Conservation (phyloP, 2,329 filamentous ascomycete genomes). For the Fusarium humuli region DNA sequence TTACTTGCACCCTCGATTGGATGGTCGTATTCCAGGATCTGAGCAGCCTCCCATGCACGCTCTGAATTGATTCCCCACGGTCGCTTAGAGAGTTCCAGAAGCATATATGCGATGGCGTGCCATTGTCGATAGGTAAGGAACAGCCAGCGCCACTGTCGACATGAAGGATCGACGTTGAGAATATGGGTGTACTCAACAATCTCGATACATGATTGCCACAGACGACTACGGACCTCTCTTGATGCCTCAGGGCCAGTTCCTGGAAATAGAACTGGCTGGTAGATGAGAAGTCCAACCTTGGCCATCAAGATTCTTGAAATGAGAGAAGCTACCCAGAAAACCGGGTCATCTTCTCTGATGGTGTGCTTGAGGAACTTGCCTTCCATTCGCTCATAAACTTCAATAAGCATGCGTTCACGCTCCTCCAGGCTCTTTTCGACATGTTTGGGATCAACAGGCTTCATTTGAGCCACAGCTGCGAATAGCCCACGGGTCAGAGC, state of each 20-base stretch:
- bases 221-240: conserved; percentile 26
- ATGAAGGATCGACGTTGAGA: conserved; percentile 33
- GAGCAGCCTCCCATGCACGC: conserved; percentile 37
- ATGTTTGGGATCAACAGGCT: conserved; percentile 27
- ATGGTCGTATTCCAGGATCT: conserved; percentile 39
- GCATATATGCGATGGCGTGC: conserved; percentile 40
- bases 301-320: conserved; percentile 36
- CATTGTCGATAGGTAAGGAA: conserved; percentile 35
- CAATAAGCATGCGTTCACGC: conserved; percentile 35
- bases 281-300: conserved; percentile 35
- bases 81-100: conserved; percentile 30
- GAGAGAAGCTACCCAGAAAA: conserved; percentile 38
- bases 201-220: conserved; percentile 40
- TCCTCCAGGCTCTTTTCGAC: conserved; percentile 37
- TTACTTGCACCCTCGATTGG: conserved; percentile 26
- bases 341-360: conserved; percentile 30
- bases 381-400: conserved; percentile 39
- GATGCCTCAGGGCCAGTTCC: conserved; percentile 33
- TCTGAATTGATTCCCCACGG: conserved; percentile 36
- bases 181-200: conserved; percentile 39
- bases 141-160: conserved; percentile 38
- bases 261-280: conserved; percentile 36
- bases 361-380: conserved; percentile 35
- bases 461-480: conserved; percentile 28
- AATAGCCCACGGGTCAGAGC: conserved; percentile 34